Evolutionary conservation across 768 basidiomycete genomes (phyloP).

Genomic region (Auricularia heimuer): DNA sequence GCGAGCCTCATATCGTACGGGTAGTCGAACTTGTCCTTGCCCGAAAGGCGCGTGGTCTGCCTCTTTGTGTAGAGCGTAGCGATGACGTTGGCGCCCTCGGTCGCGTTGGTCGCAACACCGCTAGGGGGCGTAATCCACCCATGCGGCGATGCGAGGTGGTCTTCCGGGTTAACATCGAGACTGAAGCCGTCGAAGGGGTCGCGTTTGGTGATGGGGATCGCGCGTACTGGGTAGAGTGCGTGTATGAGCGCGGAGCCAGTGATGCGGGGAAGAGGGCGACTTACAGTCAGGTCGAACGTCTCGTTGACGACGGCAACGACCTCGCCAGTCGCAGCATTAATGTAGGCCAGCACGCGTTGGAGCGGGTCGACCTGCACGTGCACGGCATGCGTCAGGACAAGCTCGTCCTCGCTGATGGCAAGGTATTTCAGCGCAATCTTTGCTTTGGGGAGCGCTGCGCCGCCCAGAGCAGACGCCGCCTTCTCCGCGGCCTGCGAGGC

Average conservation of each 20-base stretch:
- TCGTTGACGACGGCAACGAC: slow-evolving; percentile 44
- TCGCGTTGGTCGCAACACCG: slow-evolving; percentile 24
- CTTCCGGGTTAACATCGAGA: slow-evolving; percentile 12
- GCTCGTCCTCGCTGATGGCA: slow-evolving; percentile 28
- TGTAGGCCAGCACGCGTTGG: slow-evolving; percentile 44
- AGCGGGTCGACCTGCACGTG: slow-evolving; percentile 31
- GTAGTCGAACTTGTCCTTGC: slow-evolving; percentile 6
- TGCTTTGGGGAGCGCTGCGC: slow-evolving; percentile 21
- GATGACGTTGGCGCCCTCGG: slow-evolving; percentile 33
- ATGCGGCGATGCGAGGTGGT: slow-evolving; percentile 26
- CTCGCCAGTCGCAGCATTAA: slow-evolving; percentile 48
- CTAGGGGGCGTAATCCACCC: slow-evolving; percentile 28
- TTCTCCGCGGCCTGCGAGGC: neutral
- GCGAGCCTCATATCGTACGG: slow-evolving; percentile 20
- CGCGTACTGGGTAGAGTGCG: neutral
- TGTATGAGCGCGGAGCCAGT: too few species aligned
- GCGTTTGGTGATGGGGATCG: neutral
- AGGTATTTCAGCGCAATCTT: slow-evolving; percentile 33
- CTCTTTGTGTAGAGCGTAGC: slow-evolving; percentile 5
- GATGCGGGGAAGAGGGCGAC: neutral
- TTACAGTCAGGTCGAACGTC: slow-evolving; percentile 33
- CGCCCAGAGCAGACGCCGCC: neutral
- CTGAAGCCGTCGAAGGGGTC: neutral
- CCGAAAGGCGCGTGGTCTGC: slow-evolving; percentile 28
- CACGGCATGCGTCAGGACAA: slow-evolving; percentile 30